A percentile compares a stretch with the other conserved stretches of the same genome.
phyloP scores from a whole-genome alignment of 2,329 filamentous ascomycete species.

The Emmonsia crescens region DNA sequence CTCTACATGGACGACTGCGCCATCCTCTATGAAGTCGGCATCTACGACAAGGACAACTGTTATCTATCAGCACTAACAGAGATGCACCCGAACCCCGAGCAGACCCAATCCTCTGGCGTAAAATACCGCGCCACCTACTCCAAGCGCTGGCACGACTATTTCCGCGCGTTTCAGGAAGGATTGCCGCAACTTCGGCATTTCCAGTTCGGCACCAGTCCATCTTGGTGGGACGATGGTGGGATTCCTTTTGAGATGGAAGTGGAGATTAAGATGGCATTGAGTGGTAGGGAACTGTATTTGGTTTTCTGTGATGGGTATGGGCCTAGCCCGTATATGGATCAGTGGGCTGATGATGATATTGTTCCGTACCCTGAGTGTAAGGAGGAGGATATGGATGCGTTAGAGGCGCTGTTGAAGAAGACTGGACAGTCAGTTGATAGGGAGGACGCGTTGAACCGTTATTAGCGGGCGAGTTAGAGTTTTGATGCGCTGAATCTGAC shows the following conservation, averaged over 20 bases:
- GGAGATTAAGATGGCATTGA: conserved; percentile 11
- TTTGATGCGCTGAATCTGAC: not conserved
- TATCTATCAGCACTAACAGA: not conserved
- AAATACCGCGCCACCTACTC: conserved; percentile 6
- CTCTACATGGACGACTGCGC: conserved; percentile 37
- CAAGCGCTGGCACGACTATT: conserved; percentile 17
- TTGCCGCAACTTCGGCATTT: conserved; percentile 15
- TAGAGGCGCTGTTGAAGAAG: conserved; percentile 12
- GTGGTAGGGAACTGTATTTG: conserved; percentile 10
- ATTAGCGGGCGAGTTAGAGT: not conserved
- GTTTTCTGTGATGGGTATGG: conserved; percentile 15
- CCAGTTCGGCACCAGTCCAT: conserved; percentile 9
- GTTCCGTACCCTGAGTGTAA: conserved; percentile 1
- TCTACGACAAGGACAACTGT: not conserved
- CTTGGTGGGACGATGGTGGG: not conserved
- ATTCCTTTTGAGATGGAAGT: conserved; percentile 16
- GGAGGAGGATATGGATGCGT: conserved; percentile 13
- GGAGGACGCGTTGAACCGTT: not conserved
- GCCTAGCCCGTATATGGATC: conserved; percentile 13
- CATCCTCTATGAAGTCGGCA: conserved; percentile 18
- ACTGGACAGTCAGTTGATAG: conserved; percentile 14
- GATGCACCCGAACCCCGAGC: not conserved
- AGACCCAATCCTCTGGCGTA: not conserved
- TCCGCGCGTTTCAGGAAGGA: conserved; percentile 13
- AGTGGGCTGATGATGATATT: not conserved